Evolutionary conservation across 306 rosid genomes (phyloP), one percentile per base, ranked within the genome.

Genomic region (Vigna mungo): DNA sequence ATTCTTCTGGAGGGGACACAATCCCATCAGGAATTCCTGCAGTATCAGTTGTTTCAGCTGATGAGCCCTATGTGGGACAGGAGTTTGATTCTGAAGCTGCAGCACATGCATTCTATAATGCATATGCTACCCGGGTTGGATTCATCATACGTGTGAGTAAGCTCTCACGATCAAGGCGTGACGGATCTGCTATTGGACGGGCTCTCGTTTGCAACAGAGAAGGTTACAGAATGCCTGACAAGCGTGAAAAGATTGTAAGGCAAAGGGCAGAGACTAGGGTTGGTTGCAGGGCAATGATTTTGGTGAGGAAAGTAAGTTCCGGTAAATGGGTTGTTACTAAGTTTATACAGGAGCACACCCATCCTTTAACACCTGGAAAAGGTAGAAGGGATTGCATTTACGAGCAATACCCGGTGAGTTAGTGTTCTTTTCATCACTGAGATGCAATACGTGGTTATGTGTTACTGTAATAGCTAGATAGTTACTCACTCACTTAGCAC

Each of bases 191-290:
- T 64, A 95, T 92, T 84, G 99, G 97, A 12, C 96, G 99, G 56
- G 96, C 97, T 56, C 93, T 95, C 56, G 99, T 92, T 67, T 95
- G 99, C 88, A 95, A 95, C 78, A 95, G 93, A 84, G 99, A 95
- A 86, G 99, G 99, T 61, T 95, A 82, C 79, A 88, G 97, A 79
- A 92, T 92, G 97, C 97, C 97, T 11, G 99, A 92, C 83, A 90
- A 89, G 84, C 99, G 99, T n/a, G 99, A 95, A 85, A 92, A 95
- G 52, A 81, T 95, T 82, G 97, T 92, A 43, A 88, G 97, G 89
- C 99, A 92, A 80, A 89, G 99, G 83, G 97, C 96, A 2, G 97
- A 92, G 88, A 94, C 98, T 32, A 90, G 98, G 86, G 98, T 92
- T 30, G 98, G 97, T 75, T 94, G 98, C 86, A 79, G 93, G 81